These are phyloP conservation scores for Fusarium poae DNA, from an alignment of 2,329 filamentous ascomycete genomes.

Conservation along the genomic window DNA sequence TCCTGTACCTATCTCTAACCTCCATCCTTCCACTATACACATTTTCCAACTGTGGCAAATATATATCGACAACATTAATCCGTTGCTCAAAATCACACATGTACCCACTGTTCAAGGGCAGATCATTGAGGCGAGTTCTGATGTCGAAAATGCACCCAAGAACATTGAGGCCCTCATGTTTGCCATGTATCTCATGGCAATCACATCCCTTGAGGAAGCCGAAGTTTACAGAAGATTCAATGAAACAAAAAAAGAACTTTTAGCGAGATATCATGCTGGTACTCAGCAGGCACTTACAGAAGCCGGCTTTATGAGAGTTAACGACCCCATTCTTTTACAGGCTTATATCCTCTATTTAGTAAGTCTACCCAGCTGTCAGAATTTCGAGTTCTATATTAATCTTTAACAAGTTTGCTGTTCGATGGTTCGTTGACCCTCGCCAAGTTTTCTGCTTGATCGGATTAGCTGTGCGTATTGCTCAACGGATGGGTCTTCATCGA, in stretches of 20 bases:
- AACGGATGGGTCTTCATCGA: slow-evolving; percentile 76
- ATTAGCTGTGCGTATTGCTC: slow-evolving; percentile 74
- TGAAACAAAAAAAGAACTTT: slow-evolving; percentile 64
- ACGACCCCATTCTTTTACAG: slow-evolving; percentile 75
- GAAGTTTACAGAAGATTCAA: slow-evolving; percentile 68
- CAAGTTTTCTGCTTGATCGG: slow-evolving; percentile 67
- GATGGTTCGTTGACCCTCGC: slow-evolving; percentile 70
- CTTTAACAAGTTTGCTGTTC: slow-evolving; percentile 57
- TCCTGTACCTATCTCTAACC: slow-evolving; percentile 58
- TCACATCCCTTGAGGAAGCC: slow-evolving; percentile 69
- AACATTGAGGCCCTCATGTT: slow-evolving; percentile 77
- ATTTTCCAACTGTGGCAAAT: slow-evolving; percentile 77
- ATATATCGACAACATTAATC: slow-evolving; percentile 77
- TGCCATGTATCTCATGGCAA: slow-evolving; percentile 70
- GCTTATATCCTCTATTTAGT: slow-evolving; percentile 77
- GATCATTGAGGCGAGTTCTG: slow-evolving; percentile 72
- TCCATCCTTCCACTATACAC: slow-evolving; percentile 68
- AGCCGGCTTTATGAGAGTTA: slow-evolving; percentile 74
- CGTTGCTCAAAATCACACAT: slow-evolving; percentile 76
- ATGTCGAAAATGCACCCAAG: slow-evolving; percentile 66
- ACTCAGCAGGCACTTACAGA: slow-evolving; percentile 75
- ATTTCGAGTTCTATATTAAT: slow-evolving; percentile 7
- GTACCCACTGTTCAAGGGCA: slow-evolving; percentile 73
- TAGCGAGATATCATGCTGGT: slow-evolving; percentile 67
- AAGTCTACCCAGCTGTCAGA: slow-evolving; percentile 47